Percentiles rank a stretch among this genome's conserved stretches.
Conservation (phyloP, 495 filamentous ascomycete species). For the Penicillium canariense region DNA sequence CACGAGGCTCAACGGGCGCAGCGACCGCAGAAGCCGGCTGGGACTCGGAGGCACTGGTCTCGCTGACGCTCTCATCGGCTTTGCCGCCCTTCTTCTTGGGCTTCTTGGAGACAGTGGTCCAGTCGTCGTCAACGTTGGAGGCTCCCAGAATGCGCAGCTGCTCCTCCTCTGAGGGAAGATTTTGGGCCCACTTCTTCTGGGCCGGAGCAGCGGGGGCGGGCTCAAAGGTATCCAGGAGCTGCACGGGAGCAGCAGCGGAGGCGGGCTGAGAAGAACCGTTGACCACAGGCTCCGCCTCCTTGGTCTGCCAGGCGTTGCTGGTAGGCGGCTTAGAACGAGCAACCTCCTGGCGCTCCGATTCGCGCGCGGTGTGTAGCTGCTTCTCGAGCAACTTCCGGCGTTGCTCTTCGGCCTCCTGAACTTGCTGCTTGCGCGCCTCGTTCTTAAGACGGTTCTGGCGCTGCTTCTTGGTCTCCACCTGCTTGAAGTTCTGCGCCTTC, state of each 20-base stretch:
- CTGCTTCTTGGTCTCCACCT: conserved; percentile 83
- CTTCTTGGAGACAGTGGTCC: conserved; percentile 74
- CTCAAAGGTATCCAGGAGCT: conserved; percentile 78
- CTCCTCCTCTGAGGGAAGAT: conserved; percentile 79
- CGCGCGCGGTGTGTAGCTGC: conserved; percentile 74
- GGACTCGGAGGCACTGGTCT: conserved; percentile 41
- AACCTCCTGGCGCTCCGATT: conserved; percentile 68
- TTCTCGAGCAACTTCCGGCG: conserved; percentile 70
- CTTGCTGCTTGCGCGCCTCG: conserved; percentile 66
- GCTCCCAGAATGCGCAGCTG: conserved; percentile 69
- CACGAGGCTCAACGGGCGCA: conserved; percentile 37
- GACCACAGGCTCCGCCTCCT: conserved; percentile 31
- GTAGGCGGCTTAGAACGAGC: conserved; percentile 68
- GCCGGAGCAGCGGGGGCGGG: conserved; percentile 31
- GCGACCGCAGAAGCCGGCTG: conserved; percentile 32
- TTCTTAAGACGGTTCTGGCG: conserved; percentile 81
- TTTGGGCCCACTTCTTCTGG: conserved; percentile 49
- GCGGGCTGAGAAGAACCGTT: conserved; percentile 29
- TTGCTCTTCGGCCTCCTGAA: conserved; percentile 71
- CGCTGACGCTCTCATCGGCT: conserved; percentile 41
- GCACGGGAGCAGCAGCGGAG: conserved; percentile 32
- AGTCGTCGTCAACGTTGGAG: conserved; percentile 58
- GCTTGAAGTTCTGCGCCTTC: conserved; percentile 56
- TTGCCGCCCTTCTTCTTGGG: conserved; percentile 52
- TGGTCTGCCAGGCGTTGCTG: conserved; percentile 61